phyloP scores from a whole-genome alignment of 441 rosid species.

The Viola pubescens region DNA sequence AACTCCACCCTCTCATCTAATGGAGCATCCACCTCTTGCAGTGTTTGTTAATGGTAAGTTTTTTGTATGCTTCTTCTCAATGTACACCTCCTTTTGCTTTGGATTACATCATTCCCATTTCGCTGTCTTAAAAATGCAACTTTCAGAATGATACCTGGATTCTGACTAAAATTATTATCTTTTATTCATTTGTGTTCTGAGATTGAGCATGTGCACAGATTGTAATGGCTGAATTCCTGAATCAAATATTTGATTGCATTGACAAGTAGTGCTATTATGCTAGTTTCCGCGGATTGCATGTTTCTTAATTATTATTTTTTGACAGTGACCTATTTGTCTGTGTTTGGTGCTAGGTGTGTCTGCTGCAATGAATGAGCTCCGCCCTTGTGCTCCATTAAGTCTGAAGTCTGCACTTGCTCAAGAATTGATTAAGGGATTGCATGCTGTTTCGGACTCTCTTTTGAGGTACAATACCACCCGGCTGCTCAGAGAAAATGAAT shows the following conservation, averaged over 20 bases:
- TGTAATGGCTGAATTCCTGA: background rate
- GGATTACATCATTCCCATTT: too few species aligned
- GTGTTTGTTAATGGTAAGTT: slow-evolving; percentile 78
- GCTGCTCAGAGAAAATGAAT: slow-evolving; percentile 84
- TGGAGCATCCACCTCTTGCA: slow-evolving; percentile 99
- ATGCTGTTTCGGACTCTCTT: slow-evolving; percentile 69
- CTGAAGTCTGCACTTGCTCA: slow-evolving; percentile 67
- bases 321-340: slow-evolving; percentile 9
- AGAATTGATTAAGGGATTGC: slow-evolving; percentile 70
- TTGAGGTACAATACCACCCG: slow-evolving; percentile 81
- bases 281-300: background rate
- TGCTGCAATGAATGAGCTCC: slow-evolving; percentile 83
- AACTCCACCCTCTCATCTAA: slow-evolving; percentile 79
- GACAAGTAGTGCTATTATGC: background rate
- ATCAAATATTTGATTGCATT: slow-evolving; percentile 4
- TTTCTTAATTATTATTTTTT: background rate
- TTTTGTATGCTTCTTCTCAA: background rate
- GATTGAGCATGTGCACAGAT: background rate
- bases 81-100: too few species aligned
- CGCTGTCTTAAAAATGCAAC: too few species aligned
- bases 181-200: background rate
- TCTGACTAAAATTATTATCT: background rate
- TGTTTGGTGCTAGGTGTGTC: slow-evolving; percentile 61
- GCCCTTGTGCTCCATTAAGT: slow-evolving; percentile 84
- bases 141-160: background rate